phyloP scores from a whole-genome alignment of 2,329 filamentous ascomycete species.

The Cladosporium phlei region DNA sequence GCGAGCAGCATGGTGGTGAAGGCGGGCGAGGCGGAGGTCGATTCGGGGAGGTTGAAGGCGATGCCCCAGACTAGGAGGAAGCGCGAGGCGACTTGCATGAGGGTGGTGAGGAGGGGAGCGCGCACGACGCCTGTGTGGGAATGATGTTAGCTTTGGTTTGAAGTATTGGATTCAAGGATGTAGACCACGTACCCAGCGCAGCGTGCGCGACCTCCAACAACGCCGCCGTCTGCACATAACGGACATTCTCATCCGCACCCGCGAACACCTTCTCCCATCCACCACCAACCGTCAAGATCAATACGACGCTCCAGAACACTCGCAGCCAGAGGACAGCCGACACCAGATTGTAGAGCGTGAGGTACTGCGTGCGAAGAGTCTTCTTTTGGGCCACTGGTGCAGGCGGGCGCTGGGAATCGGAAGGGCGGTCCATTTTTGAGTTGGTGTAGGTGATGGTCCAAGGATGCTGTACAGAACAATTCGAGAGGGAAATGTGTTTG shows the following conservation, averaged over 20 bases:
- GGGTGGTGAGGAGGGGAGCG: constrained; percentile 76
- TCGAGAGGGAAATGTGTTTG: too few species aligned
- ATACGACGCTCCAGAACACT: constrained; percentile 65
- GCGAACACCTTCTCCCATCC: constrained; percentile 55
- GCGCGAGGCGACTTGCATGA: constrained; percentile 84
- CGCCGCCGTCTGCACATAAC: constrained; percentile 80
- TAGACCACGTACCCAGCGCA: constrained; percentile 54
- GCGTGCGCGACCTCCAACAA: constrained; percentile 80
- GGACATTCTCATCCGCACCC: constrained; percentile 62
- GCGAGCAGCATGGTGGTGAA: constrained; percentile 78
- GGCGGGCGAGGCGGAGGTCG: constrained; percentile 52
- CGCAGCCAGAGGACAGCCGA: constrained; percentile 74
- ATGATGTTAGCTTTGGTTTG: neutral
- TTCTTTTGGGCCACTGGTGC: constrained; percentile 27
- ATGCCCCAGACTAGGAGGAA: constrained; percentile 87
- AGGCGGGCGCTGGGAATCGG: constrained; percentile 21
- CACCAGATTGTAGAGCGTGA: constrained; percentile 78
- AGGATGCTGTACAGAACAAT: neutral
- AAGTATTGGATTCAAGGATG: neutral
- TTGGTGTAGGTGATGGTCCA: neutral
- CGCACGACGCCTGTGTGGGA: constrained; percentile 68
- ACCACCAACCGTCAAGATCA: constrained; percentile 40
- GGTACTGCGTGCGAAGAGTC: constrained; percentile 49
- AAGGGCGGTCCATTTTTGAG: constrained; percentile 24
- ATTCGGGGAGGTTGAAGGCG: constrained; percentile 66